Base-by-base conservation (phyloP, 2,329 filamentous ascomycete species). In the Botrytis medusae region DNA sequence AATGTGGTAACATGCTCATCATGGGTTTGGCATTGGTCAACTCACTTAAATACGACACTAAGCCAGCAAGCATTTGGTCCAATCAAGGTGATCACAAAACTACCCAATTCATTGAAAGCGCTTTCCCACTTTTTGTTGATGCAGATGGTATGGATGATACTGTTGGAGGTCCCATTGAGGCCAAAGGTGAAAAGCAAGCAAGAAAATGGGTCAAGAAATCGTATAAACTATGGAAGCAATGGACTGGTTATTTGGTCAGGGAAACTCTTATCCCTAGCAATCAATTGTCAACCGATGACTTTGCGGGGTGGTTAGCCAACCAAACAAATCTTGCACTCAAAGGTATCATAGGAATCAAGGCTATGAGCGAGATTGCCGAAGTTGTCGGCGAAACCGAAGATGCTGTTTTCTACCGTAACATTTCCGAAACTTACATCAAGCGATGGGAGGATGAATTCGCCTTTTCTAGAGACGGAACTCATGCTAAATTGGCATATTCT, bases 11-110 rank as follows among this genome's bases (percentile, higher is more conserved):
- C 76, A 90, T 93, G 83, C 84, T 93, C 48, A 91, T 91, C 75
- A 90, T 92, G 89, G 92, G 91, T 0, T 84, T 96, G 69, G 91
- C 93, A 7, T 83, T 95, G 54, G 89, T 92, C 32, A 95, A 95
- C 78, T 91, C 92, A 1, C 84, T 95, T 71, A 88, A 85, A 64
- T 92, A 93, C 76, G 84, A 87, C 72, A 85, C 87, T 3, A 84
- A 87, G 64, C 85, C 86, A 7, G 85, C 88, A 8, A 92, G 91
- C 44, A 83, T 88, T 16, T 90, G 87, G 86, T 87, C 89, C 22
- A 83, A 84, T 6, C 76, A 80, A 25, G 83, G 83, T 32, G 71
- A 79, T 70, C 68, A 79, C 18, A 73, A 73, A 4, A 69, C 79
- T 6, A 76, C 79, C 20, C 74, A 78, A 14, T 73, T 68, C 37